Evolutionary conservation across 106 monocot species (phyloP).

Genomic region (Acanthochlamys bracteata): DNA sequence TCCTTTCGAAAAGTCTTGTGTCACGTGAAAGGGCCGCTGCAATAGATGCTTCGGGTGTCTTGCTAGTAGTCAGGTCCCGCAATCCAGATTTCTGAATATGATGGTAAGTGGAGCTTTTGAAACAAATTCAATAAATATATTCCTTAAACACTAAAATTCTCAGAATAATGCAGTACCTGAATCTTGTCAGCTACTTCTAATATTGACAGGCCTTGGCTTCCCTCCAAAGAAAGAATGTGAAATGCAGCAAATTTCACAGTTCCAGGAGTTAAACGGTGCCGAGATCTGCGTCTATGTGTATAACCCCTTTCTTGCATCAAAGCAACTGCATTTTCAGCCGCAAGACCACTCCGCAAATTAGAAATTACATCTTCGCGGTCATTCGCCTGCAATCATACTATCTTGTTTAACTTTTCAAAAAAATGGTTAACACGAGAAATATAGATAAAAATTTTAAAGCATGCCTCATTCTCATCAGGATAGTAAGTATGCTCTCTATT

Average conservation of each 20-base stretch:
- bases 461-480: conserved; percentile 82
- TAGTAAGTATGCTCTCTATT: conserved; percentile 34
- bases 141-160: neutral
- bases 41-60: conserved; percentile 98
- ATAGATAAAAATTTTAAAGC: neutral
- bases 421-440: neutral
- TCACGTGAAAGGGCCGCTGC: conserved; percentile 94
- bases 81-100: conserved; percentile 79
- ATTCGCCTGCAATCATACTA: conserved; percentile 44
- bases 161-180: conserved; percentile 45
- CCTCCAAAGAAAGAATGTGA: conserved; percentile 94
- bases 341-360: conserved; percentile 75
- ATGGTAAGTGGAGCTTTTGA: neutral
- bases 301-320: conserved; percentile 87
- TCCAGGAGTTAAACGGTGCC: conserved; percentile 91
- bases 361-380: conserved; percentile 75
- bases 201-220: conserved; percentile 77
- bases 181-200: conserved; percentile 96
- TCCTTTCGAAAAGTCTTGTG: conserved; percentile 91
- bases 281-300: conserved; percentile 58
- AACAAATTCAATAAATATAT: neutral
- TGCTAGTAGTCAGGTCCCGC: conserved; percentile 96
- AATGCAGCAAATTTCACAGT: conserved; percentile 99
- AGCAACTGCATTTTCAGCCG: conserved; percentile 92
- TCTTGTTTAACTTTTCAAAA: neutral